Evolutionary conservation across 2,329 filamentous ascomycete genomes (phyloP).

Genomic region (Fusarium oligoseptatum): DNA sequence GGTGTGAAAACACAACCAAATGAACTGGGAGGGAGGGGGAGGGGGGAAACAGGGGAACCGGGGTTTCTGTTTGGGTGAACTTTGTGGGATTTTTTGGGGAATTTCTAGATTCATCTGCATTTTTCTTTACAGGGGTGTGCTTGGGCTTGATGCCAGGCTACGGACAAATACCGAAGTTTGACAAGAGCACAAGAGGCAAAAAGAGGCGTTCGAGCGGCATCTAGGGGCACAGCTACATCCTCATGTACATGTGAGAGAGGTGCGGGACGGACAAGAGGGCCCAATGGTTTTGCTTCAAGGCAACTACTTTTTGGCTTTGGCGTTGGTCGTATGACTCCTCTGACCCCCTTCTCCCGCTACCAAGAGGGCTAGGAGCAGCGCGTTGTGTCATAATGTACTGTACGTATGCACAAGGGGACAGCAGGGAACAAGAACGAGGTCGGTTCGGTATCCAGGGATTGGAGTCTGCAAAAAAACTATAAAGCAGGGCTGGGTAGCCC

Average conservation of each 20-base stretch:
- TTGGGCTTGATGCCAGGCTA: slow-evolving; percentile 16
- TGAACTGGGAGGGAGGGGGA: background rate
- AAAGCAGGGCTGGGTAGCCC: slow-evolving; percentile 45
- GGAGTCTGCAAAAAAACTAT: slow-evolving; percentile 43
- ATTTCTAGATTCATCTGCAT: slow-evolving; percentile 24
- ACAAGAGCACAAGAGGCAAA: slow-evolving; percentile 34
- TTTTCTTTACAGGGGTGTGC: slow-evolving; percentile 7
- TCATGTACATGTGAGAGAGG: slow-evolving; percentile 42
- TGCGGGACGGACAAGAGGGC: slow-evolving; percentile 31
- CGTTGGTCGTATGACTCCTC: slow-evolving; percentile 43
- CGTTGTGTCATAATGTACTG: slow-evolving; percentile 12
- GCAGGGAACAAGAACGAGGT: slow-evolving; percentile 29
- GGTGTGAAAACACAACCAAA: background rate
- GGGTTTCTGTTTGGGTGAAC: slow-evolving; percentile 9
- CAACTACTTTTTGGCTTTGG: slow-evolving; percentile 39
- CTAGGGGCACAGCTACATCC: slow-evolving; percentile 19
- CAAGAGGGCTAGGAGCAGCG: slow-evolving; percentile 28
- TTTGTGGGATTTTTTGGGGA: slow-evolving; percentile 19
- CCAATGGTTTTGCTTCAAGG: slow-evolving; percentile 43
- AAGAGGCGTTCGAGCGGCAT: slow-evolving; percentile 43
- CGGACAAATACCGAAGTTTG: slow-evolving; percentile 42
- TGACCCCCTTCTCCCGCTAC: slow-evolving; percentile 29
- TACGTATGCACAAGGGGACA: slow-evolving; percentile 13
- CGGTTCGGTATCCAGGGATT: slow-evolving; percentile 9
- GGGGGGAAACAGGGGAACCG: background rate